These are phyloP conservation scores for Microcyclospora pomicola DNA, from an alignment of 2,329 filamentous ascomycete genomes.

Conservation along the genomic window DNA sequence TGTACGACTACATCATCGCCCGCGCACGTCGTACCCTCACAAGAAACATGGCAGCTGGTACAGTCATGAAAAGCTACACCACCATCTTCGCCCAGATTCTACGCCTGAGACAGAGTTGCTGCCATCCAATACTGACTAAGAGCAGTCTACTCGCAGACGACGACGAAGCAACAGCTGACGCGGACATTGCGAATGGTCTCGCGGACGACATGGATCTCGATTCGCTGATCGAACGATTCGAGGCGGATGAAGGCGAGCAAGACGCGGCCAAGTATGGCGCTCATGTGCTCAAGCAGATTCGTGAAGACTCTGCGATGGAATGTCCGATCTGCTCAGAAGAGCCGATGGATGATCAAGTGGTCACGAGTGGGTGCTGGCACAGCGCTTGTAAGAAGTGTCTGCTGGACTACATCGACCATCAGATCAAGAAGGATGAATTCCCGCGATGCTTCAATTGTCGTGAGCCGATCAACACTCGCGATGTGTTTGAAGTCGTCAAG, in stretches of 20 bases:
- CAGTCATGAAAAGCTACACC: slow-evolving; percentile 86
- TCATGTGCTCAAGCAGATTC: slow-evolving; percentile 79
- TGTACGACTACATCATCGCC: slow-evolving; percentile 82
- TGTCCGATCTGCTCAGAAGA: slow-evolving; percentile 93
- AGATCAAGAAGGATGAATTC: slow-evolving; percentile 59
- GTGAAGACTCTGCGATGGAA: slow-evolving; percentile 74
- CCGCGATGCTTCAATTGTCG: slow-evolving; percentile 87
- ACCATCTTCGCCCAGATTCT: slow-evolving; percentile 96
- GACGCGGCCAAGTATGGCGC: slow-evolving; percentile 65
- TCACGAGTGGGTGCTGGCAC: slow-evolving; percentile 86
- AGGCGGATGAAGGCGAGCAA: slow-evolving; percentile 40
- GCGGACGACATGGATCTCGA: slow-evolving; percentile 94
- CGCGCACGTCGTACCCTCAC: slow-evolving; percentile 73
- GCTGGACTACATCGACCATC: slow-evolving; percentile 78
- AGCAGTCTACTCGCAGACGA: slow-evolving; percentile 81
- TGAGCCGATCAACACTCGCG: slow-evolving; percentile 63
- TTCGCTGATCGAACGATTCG: slow-evolving; percentile 72
- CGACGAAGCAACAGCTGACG: slow-evolving; percentile 62
- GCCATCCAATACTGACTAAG: slow-evolving; percentile 78
- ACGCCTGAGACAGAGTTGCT: slow-evolving; percentile 83
- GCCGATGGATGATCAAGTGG: slow-evolving; percentile 85
- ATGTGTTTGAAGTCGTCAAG: slow-evolving; percentile 83
- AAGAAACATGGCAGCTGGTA: slow-evolving; percentile 79
- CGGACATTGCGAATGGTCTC: slow-evolving; percentile 66
- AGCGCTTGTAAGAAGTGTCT: slow-evolving; percentile 90